These are phyloP conservation scores for Saussurea involucrata DNA, from an alignment of 129 eudicot species.

Conservation along the genomic window DNA sequence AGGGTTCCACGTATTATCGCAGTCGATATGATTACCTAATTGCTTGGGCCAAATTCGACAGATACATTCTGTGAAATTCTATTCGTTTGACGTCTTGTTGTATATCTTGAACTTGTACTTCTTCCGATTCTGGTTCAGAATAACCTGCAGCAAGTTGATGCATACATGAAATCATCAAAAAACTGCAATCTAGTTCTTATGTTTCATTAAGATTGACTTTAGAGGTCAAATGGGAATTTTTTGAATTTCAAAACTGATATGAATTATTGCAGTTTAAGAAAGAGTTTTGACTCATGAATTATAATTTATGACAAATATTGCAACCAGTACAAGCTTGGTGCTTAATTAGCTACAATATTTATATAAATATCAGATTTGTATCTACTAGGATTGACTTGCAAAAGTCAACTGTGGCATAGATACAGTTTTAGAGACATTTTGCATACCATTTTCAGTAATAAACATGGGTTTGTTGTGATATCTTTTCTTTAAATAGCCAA, in stretches of 20 bases:
- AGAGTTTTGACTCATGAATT: neutral
- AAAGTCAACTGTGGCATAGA: neutral
- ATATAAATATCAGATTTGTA: neutral
- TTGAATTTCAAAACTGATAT: neutral
- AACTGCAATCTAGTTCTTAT: neutral
- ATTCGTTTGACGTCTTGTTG: slow-evolving; percentile 54
- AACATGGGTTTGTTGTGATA: slow-evolving; percentile 73
- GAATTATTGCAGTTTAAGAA: neutral
- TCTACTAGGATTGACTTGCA: neutral
- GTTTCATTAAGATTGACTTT: slow-evolving; percentile 6
- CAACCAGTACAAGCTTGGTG: neutral
- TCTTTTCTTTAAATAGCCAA: slow-evolving; percentile 54
- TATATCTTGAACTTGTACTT: slow-evolving; percentile 12
- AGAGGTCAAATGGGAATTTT: neutral
- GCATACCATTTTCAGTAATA: slow-evolving; percentile 83
- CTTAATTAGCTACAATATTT: neutral
- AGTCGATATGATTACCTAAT: slow-evolving; percentile 44
- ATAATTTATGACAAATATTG: neutral
- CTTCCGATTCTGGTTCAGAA: slow-evolving; percentile 31
- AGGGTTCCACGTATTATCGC: neutral
- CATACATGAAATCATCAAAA: neutral
- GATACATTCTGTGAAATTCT: slow-evolving; percentile 51
- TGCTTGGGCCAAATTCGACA: slow-evolving; percentile 53
- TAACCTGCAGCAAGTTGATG: slow-evolving; percentile 39
- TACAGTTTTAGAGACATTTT: neutral